Base-by-base conservation (phyloP, 2,329 filamentous ascomycete genomes). In the Curvularia sp. region DNA sequence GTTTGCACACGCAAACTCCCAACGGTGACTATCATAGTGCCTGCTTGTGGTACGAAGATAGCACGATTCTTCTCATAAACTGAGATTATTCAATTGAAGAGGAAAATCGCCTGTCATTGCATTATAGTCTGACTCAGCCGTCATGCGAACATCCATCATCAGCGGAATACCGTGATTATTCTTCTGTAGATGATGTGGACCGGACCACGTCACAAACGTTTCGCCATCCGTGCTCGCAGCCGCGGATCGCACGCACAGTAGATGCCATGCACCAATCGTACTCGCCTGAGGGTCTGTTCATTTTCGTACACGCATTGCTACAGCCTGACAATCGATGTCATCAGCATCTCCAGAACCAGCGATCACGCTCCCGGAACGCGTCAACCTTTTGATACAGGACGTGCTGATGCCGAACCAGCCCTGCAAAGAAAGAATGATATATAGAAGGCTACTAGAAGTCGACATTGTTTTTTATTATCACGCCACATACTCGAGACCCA, bases 151-250 rank as follows among this genome's bases (percentile, higher is more conserved):
- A 13, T 22, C 7, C n/a, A 15, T 8, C 41, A 9, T 28, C n/a
- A 20, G 5, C 35, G 13, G 1, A 30, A 9, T 15, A 22, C 3
- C 4, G 9, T 18, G 28, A 9, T 28, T 13, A 20, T 28, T 15
- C 7, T 41, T 44, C n/a, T 20, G 9, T 31, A 20, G 53, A 50
- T 50, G 20, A 38, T 53, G 55, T 57, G 58, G 61, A 53, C 15
- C 48, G 41, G 39, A 55, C 35, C 49, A 53, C 55, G 62, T 44
- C 55, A 62, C 55, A 50, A 58, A 39, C 56, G 71, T 72, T 72
- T 68, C 57, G 59, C 55, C 47, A 56, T 63, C 61, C 59, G 54
- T 55, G 66, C 56, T 58, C 50, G n/a, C 42, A 48, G 69, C 71
- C 60, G 66, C 69, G 72, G 66, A 61, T 50, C 50, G 41, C 41